These are phyloP conservation scores for Fusarium tupiense DNA, from an alignment of 2,329 filamentous ascomycete species.

Conservation along the genomic window DNA sequence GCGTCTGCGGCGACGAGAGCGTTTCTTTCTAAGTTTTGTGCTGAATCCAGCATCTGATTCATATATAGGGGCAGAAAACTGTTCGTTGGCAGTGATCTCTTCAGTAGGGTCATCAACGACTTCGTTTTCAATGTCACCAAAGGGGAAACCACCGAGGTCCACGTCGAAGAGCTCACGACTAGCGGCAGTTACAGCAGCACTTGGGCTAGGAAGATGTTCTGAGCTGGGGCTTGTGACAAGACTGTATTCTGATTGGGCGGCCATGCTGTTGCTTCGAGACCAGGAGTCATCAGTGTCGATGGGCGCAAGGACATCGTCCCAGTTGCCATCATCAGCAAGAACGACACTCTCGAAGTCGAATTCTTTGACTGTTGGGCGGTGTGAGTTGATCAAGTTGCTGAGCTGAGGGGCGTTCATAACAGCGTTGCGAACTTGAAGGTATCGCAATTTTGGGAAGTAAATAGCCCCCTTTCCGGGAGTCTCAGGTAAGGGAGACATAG, in stretches of 20 bases:
- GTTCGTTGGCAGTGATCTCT: slow-evolving; percentile 37
- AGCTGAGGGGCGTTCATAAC: slow-evolving; percentile 78
- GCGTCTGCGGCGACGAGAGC: slow-evolving; percentile 50
- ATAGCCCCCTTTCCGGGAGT: slow-evolving; percentile 64
- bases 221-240: slow-evolving; percentile 48
- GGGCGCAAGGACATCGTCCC: slow-evolving; percentile 84
- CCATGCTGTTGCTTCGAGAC: slow-evolving; percentile 45
- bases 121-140: slow-evolving; percentile 48
- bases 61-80: slow-evolving; percentile 1
- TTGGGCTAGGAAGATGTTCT: slow-evolving; percentile 57
- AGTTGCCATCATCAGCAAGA: slow-evolving; percentile 74
- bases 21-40: slow-evolving; percentile 60
- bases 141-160: slow-evolving; percentile 52
- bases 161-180: slow-evolving; percentile 58
- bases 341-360: slow-evolving; percentile 83
- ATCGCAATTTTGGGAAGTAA: slow-evolving; percentile 72
- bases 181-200: slow-evolving; percentile 65
- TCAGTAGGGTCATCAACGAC: slow-evolving; percentile 45
- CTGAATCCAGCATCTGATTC: slow-evolving; percentile 51
- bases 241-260: slow-evolving; percentile 46
- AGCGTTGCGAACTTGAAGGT: slow-evolving; percentile 77
- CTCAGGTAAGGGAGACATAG: slow-evolving; percentile 70
- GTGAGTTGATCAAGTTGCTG: slow-evolving; percentile 71
- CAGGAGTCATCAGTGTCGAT: slow-evolving; percentile 60
- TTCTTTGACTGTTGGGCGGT: slow-evolving; percentile 75